These are phyloP conservation scores for Gymnopilus dilepis DNA, from an alignment of 768 basidiomycete genomes.

Conservation along the genomic window DNA sequence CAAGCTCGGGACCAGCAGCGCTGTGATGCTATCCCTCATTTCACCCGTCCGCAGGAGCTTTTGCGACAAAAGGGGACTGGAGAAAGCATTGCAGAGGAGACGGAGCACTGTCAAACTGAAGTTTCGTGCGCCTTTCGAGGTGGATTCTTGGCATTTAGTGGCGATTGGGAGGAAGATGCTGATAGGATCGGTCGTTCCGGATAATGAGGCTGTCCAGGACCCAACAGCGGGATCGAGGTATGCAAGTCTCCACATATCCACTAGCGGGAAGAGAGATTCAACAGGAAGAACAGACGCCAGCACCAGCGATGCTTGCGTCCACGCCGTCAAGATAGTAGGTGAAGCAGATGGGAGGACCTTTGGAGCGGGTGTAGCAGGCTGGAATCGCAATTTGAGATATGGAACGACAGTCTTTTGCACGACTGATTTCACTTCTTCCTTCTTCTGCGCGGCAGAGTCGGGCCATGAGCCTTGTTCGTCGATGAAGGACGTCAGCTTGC, in stretches of 20 bases:
- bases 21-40: slow-evolving; percentile 45
- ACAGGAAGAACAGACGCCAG: slow-evolving; percentile 53
- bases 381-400: slow-evolving; percentile 68
- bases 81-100: slow-evolving; percentile 71
- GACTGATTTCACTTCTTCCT: slow-evolving; percentile 51
- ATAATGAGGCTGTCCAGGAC: slow-evolving; percentile 48
- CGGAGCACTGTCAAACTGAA: slow-evolving; percentile 70
- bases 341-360: slow-evolving; percentile 36
- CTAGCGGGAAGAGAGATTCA: slow-evolving; percentile 74
- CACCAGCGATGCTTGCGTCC: slow-evolving; percentile 50
- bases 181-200: slow-evolving; percentile 45
- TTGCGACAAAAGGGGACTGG: slow-evolving; percentile 50
- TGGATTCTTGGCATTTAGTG: slow-evolving; percentile 34
- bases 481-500: slow-evolving; percentile 69
- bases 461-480: slow-evolving; percentile 48
- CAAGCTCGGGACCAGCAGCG: slow-evolving; percentile 67
- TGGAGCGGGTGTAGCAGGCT: slow-evolving; percentile 27
- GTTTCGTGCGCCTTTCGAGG: slow-evolving; percentile 48
- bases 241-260: slow-evolving; percentile 84
- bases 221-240: slow-evolving; percentile 67
- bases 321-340: slow-evolving; percentile 47
- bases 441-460: slow-evolving; percentile 29
- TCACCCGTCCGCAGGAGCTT: slow-evolving; percentile 36
- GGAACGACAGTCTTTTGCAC: slow-evolving; percentile 57
- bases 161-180: slow-evolving; percentile 52